A percentile compares a stretch with the other conserved stretches of the same genome.
Evolutionary conservation across 2,329 filamentous ascomycete genomes (phyloP).

Genomic region (Hypoxylon sp.): DNA sequence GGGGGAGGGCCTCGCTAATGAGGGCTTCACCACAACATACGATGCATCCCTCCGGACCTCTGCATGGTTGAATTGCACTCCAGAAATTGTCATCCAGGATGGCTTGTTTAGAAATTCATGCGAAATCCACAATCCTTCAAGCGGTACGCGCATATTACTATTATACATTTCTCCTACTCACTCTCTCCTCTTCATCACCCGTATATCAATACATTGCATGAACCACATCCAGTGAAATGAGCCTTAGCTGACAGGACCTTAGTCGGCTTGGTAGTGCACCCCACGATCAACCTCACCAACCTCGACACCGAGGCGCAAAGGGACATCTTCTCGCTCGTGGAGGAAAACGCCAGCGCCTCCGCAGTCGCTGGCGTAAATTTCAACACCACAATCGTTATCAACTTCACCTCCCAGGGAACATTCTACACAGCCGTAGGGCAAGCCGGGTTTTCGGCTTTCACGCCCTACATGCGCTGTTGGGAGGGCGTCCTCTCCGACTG

Average conservation of each 20-base stretch:
- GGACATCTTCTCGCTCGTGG: slow-evolving; percentile 16
- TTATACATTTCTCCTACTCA: neutral
- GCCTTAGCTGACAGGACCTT: neutral
- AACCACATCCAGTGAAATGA: neutral
- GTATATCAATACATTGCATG: neutral
- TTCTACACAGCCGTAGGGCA: neutral
- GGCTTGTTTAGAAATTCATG: slow-evolving; percentile 4
- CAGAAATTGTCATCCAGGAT: neutral
- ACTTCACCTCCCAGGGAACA: slow-evolving; percentile 8
- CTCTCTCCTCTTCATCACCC: neutral
- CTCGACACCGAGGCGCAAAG: slow-evolving; percentile 1
- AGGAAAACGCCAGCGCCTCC: neutral
- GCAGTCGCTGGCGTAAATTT: slow-evolving; percentile 12
- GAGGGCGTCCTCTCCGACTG: slow-evolving; percentile 28
- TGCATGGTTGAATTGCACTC: slow-evolving; percentile 16
- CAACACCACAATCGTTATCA: slow-evolving; percentile 29
- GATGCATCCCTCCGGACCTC: slow-evolving; percentile 11
- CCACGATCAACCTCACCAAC: slow-evolving; percentile 11
- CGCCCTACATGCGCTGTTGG: slow-evolving; percentile 19
- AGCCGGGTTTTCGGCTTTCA: slow-evolving; percentile 17
- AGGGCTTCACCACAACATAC: slow-evolving; percentile 13
- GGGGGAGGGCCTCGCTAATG: neutral
- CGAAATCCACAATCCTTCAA: slow-evolving; percentile 2
- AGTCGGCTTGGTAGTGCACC: slow-evolving; percentile 25
- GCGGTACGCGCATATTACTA: slow-evolving; percentile 8